These are phyloP conservation scores for Excoecaria agallocha DNA, from an alignment of 345 rosid genomes.

Conservation along the genomic window DNA sequence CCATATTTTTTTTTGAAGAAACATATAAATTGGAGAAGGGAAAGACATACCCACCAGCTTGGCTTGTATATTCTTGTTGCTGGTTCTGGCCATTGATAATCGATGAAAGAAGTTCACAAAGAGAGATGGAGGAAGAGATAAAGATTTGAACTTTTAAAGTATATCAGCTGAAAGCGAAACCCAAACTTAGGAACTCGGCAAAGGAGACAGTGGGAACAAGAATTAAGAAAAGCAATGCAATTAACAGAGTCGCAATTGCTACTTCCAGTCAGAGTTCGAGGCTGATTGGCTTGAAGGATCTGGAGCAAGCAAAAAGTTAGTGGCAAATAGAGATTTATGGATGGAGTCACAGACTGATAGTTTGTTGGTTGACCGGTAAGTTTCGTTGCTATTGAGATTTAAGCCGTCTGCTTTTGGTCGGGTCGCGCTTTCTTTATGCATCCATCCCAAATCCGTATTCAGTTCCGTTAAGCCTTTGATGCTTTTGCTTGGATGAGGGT, in stretches of 20 bases:
- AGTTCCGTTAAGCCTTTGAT: no score
- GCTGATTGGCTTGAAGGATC: neutral
- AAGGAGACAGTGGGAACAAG: neutral
- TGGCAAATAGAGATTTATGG: neutral
- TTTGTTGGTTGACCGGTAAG: constrained; percentile 17
- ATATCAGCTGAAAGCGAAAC: neutral
- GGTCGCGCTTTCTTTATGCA: neutral
- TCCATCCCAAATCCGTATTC: no score
- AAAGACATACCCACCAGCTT: constrained; percentile 83
- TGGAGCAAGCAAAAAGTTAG: neutral
- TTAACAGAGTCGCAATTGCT: neutral
- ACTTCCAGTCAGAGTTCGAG: neutral
- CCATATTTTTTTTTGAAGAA: neutral
- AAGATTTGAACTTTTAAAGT: neutral
- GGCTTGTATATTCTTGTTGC: constrained; percentile 75
- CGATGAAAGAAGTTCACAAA: neutral
- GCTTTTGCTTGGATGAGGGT: no score
- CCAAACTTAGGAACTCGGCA: neutral
- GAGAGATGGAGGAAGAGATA: neutral
- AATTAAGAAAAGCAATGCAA: neutral
- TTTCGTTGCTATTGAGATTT: neutral
- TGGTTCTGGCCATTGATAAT: constrained; percentile 43
- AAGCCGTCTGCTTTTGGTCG: neutral
- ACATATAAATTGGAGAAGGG: constrained; percentile 16
- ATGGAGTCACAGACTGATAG: constrained; percentile 9